phyloP scores from a whole-genome alignment of 148 eudicot genomes.

The Silene uniflora region DNA sequence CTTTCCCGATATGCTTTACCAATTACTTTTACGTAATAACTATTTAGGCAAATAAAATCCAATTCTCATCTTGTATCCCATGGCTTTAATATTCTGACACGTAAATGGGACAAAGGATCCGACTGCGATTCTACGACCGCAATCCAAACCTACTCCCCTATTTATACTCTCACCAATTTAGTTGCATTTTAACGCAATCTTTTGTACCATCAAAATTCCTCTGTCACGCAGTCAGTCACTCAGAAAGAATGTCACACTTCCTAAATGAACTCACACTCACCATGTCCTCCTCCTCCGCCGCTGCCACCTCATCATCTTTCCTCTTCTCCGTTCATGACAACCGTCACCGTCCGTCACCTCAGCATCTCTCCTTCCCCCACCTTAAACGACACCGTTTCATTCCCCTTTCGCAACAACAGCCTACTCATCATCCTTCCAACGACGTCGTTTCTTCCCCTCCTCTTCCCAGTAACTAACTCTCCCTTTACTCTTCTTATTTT shows the following conservation, averaged over 20 bases:
- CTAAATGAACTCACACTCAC: neutral
- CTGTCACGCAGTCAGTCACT: neutral
- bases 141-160: too few species aligned
- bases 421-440: slow-evolving; percentile 2
- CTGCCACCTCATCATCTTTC: neutral
- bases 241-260: neutral
- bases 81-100: too few species aligned
- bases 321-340: slow-evolving; percentile 1
- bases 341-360: neutral
- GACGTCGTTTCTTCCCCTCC: slow-evolving; percentile 14
- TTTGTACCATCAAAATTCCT: too few species aligned
- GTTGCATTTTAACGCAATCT: neutral
- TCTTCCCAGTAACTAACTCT: slow-evolving; percentile 17
- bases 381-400: slow-evolving; percentile 4
- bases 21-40: too few species aligned
- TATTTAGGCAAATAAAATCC: too few species aligned
- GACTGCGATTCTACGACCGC: too few species aligned
- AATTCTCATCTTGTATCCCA: too few species aligned
- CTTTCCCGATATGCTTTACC: too few species aligned
- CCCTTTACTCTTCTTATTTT: neutral
- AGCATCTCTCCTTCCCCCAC: neutral
- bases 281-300: neutral
- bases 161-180: too few species aligned
- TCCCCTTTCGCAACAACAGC: neutral
- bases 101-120: too few species aligned